These are phyloP conservation scores for Phlyctochytrium bullatum DNA, from an alignment of 192 early-diverging fungal genomes.

Conservation along the genomic window DNA sequence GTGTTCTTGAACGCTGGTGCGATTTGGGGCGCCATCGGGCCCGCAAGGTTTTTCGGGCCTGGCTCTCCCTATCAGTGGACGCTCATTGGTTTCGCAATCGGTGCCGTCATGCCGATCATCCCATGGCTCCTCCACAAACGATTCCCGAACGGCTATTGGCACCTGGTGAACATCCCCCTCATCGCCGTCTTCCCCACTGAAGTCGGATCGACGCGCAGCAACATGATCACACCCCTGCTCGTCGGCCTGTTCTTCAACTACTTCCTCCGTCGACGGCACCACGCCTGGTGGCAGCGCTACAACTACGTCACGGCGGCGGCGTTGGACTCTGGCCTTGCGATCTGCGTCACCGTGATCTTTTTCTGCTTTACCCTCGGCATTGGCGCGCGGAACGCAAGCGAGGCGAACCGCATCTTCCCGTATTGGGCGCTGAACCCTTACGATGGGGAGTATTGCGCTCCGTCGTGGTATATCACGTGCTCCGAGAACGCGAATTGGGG, in stretches of 20 bases:
- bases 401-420: constrained; percentile 15
- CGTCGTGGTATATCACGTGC: constrained; percentile 5
- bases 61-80: constrained; percentile 26
- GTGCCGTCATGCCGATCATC: constrained; percentile 32
- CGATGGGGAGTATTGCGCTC: constrained; percentile 1
- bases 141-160: constrained; percentile 11
- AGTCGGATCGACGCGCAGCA: constrained; percentile 2
- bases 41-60: constrained; percentile 56
- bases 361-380: neutral
- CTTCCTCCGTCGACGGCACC: constrained; percentile 10
- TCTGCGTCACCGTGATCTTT: constrained; percentile 24
- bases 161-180: constrained; percentile 18
- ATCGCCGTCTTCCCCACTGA: constrained; percentile 7
- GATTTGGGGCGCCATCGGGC: constrained; percentile 75
- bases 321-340: constrained; percentile 56
- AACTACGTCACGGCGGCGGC: constrained; percentile 65
- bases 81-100: constrained; percentile 24
- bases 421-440: constrained; percentile 23
- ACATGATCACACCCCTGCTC: constrained; percentile 21
- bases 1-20: constrained; percentile 63
- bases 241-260: constrained; percentile 12
- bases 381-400: neutral
- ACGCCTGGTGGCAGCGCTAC: constrained; percentile 60
- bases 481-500: constrained; percentile 11
- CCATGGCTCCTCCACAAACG: constrained; percentile 40